Percentiles rank a stretch among this genome's conserved stretches.
phyloP scores from a whole-genome alignment of 176 grass and related monocot species.

The Hordeum marinum region DNA sequence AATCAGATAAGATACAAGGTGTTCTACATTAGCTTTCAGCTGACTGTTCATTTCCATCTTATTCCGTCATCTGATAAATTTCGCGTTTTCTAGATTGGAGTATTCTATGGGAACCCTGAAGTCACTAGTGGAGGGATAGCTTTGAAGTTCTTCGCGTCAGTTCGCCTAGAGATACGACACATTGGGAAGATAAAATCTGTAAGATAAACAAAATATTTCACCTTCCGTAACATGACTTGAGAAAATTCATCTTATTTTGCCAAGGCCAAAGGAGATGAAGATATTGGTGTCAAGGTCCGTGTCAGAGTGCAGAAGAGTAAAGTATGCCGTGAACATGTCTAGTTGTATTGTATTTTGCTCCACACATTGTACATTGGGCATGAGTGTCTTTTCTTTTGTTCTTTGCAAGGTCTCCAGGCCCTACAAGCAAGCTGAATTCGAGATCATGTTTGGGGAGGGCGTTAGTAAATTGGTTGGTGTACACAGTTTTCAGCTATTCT shows the following conservation, averaged over 20 bases:
- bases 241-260: conserved; percentile 31
- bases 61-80: conserved; percentile 17
- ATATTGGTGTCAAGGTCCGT: conserved; percentile 90
- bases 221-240: background rate
- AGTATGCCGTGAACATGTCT: conserved; percentile 43
- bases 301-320: conserved; percentile 99
- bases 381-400: background rate
- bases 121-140: conserved; percentile 98
- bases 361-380: background rate
- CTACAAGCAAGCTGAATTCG: conserved; percentile 99
- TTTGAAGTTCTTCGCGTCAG: conserved; percentile 96
- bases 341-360: conserved; percentile 14
- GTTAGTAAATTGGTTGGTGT: conserved; percentile 80
- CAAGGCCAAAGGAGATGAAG: conserved; percentile 93
- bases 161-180: conserved; percentile 91
- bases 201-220: conserved; percentile 33
- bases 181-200: conserved; percentile 99
- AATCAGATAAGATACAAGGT: conserved; percentile 99
- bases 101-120: conserved; percentile 99
- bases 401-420: conserved; percentile 84
- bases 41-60: conserved; percentile 18
- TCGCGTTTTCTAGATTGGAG: conserved; percentile 67
- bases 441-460: conserved; percentile 97
- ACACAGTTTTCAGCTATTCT: conserved; percentile 20
- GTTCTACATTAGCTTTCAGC: conserved; percentile 7